Percentiles rank a stretch among this genome's conserved stretches.
phyloP scores from a whole-genome alignment of 495 filamentous ascomycete genomes.

The Penicillium cataractarum region DNA sequence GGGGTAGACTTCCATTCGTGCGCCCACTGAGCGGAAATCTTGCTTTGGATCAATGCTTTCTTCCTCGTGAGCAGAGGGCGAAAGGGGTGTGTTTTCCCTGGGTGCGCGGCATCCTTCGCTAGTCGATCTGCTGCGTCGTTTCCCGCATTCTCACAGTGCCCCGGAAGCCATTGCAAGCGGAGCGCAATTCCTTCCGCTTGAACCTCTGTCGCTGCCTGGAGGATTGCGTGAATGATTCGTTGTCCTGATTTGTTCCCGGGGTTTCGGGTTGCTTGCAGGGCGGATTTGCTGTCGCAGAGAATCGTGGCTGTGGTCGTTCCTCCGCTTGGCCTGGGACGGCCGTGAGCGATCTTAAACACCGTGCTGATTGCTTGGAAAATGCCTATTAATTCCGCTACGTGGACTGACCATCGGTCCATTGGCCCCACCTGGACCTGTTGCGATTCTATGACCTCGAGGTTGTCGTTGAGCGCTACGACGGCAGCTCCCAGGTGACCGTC shows the following conservation, averaged over 20 bases:
- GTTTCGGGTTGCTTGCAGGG: slow-evolving; percentile 23
- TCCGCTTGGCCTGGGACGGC: neutral
- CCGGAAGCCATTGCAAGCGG: slow-evolving; percentile 26
- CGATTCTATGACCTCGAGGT: slow-evolving; percentile 15
- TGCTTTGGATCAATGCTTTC: slow-evolving; percentile 6
- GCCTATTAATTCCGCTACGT: slow-evolving; percentile 30
- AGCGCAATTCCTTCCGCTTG: slow-evolving; percentile 14
- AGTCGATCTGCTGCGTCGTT: slow-evolving; percentile 20
- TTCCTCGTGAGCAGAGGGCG: slow-evolving; percentile 22
- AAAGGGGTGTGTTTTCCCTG: slow-evolving; percentile 24
- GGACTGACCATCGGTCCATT: slow-evolving; percentile 28
- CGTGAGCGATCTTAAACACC: slow-evolving; percentile 16
- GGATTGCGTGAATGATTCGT: slow-evolving; percentile 25
- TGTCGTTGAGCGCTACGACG: slow-evolving; percentile 8
- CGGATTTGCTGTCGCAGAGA: slow-evolving; percentile 22
- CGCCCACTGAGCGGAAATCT: slow-evolving; percentile 16
- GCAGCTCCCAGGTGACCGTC: slow-evolving; percentile 19
- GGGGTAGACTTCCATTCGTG: slow-evolving; percentile 19
- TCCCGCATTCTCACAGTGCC: slow-evolving; percentile 13
- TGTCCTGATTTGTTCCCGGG: slow-evolving; percentile 26
- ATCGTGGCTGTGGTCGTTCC: slow-evolving; percentile 8
- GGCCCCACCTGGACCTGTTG: slow-evolving; percentile 26
- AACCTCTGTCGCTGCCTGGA: slow-evolving; percentile 20
- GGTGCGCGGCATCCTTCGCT: slow-evolving; percentile 14
- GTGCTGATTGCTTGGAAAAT: slow-evolving; percentile 26